Evolutionary conservation across 2,329 filamentous ascomycete species (phyloP), one percentile per base, ranked within the genome.

Genomic region (Zymoseptoria ardabiliae): DNA sequence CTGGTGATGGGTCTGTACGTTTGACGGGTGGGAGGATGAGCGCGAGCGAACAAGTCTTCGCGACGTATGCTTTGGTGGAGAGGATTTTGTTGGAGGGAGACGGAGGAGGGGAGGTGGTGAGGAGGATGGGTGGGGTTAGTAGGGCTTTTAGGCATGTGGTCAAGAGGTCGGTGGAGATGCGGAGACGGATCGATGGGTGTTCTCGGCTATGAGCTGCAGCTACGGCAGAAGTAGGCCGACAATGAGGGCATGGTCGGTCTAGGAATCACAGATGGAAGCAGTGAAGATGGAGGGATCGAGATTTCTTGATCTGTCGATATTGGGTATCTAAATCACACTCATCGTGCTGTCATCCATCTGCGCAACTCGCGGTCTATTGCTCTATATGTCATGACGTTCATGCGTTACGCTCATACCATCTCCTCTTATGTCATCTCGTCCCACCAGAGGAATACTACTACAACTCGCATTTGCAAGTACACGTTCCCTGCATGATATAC

Each of bases 61-160:
- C 19, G 13, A 62, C 58, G 22, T 62, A 64, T 56, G 58, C 56
- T 23, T 17, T 64, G 3, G 41, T 62, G 2, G 62, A 64, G 56
- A 52, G 19, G 7, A 64, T 64, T 22, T 6, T 61, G 2, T 54
- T 61, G 17, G 17, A 13, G 35, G 35, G 17, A 2, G 35, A 6
- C 3, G 1, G 4, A 45, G 35, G 35, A 13, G 35, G 35, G 17
- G 35, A 45, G 13, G 6, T 45, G 17, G 13, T 45, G 5, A 13
- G 35, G 13, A 13, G 35, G 35, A 13, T 45, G 4, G 35, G 35
- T 17, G 35, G 35, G 13, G 35, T 45, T 1, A n/a, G 17, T n/a
- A 45, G 13, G 35, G 13, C 35, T n/a, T 45, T 13, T 6, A 45
- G 35, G 3, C 35, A 45, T 45, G 35, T 45, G 35, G 35, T 45